phyloP scores from a whole-genome alignment of 148 eudicot genomes.

The Fagopyrum tataricum region DNA sequence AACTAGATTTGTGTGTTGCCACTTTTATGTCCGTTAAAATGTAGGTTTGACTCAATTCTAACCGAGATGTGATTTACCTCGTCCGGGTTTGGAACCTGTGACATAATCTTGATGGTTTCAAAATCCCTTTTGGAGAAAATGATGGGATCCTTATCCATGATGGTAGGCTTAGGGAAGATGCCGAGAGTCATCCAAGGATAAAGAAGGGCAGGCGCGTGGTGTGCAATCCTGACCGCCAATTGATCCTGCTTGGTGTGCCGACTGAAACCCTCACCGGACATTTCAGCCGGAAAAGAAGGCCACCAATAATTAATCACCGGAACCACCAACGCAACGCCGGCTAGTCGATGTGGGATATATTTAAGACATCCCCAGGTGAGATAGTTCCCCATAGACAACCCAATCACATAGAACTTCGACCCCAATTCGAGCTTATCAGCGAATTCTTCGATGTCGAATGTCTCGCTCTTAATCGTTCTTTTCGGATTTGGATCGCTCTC shows the following conservation, averaged over 20 bases:
- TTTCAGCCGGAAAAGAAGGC: conserved; percentile 28
- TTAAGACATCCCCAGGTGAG: conserved; percentile 27
- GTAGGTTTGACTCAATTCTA: too few species aligned
- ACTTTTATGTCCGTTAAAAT: too few species aligned
- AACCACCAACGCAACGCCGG: conserved; percentile 26
- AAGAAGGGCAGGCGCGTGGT: conserved; percentile 19
- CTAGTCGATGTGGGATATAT: conserved; percentile 30
- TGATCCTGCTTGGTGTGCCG: conserved; percentile 18
- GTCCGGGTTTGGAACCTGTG: conserved; percentile 14
- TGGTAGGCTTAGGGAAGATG: conserved; percentile 20
- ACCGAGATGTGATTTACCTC: conserved; percentile 10
- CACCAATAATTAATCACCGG: conserved; percentile 35
- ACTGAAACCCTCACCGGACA: conserved; percentile 5
- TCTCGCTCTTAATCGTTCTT: conserved; percentile 28
- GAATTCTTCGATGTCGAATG: conserved; percentile 29
- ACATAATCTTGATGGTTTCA: conserved; percentile 5
- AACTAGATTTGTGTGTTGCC: too few species aligned
- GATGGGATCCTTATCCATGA: conserved; percentile 21
- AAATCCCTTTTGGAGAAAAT: conserved; percentile 19
- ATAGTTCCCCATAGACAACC: conserved; percentile 24
- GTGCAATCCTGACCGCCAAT: conserved; percentile 19
- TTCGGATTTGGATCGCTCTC: conserved; percentile 32
- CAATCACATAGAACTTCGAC: conserved; percentile 24
- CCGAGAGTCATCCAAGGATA: conserved; percentile 23
- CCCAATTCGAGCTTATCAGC: conserved; percentile 30